Evolutionary conservation across 1,139 yeast species (phyloP).

Genomic region (Sugiyamaella xylanicola): DNA sequence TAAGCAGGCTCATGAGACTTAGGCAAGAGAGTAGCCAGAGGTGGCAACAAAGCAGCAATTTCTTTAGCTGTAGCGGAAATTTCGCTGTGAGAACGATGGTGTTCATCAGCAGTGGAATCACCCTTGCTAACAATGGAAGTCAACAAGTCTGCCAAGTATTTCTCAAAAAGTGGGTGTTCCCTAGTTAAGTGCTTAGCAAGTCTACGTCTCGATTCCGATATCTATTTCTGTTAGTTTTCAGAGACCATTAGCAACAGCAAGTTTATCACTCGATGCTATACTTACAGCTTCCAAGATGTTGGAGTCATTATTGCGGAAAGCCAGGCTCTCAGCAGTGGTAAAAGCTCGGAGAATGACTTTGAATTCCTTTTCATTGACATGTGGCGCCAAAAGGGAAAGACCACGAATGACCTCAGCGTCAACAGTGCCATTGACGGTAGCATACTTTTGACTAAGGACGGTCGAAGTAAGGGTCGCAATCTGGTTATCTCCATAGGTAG

Average conservation of each 20-base stretch:
- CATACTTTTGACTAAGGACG: constrained; percentile 78
- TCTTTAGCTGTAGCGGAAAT: constrained; percentile 77
- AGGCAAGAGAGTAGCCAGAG: constrained; percentile 77
- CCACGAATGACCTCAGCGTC: constrained; percentile 54
- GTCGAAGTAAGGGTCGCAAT: constrained; percentile 83
- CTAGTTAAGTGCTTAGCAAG: constrained; percentile 49
- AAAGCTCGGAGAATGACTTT: constrained; percentile 53
- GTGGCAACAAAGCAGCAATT: constrained; percentile 66
- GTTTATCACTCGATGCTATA: too few species aligned
- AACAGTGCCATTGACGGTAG: constrained; percentile 46
- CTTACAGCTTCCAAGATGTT: constrained; percentile 36
- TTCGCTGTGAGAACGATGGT: constrained; percentile 78
- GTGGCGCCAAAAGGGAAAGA: constrained; percentile 59
- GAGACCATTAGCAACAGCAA: too few species aligned
- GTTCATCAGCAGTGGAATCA: constrained; percentile 76
- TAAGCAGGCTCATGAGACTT: constrained; percentile 50
- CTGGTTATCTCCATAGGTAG: constrained; percentile 68
- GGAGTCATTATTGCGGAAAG: constrained; percentile 28
- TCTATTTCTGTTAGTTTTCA: constrained; percentile 18
- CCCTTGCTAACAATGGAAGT: constrained; percentile 74
- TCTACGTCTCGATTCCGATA: constrained; percentile 29
- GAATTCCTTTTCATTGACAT: constrained; percentile 63
- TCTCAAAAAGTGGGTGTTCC: constrained; percentile 51
- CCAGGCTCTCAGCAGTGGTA: constrained; percentile 36
- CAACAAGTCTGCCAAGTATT: constrained; percentile 67